Base-by-base conservation (phyloP, 352 stramenopile species). In the Pythium insidiosum region DNA sequence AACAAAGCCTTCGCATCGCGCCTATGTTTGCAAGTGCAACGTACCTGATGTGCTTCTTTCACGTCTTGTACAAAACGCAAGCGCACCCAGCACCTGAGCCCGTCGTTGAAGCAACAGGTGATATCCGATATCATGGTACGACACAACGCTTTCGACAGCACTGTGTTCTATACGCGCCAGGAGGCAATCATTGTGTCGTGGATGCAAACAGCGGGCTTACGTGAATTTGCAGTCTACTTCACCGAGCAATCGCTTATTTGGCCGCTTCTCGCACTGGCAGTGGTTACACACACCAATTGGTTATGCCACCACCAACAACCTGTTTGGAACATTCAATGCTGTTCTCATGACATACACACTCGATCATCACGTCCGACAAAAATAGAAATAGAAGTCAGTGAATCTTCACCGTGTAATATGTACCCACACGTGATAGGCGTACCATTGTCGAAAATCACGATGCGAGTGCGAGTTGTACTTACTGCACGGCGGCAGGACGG, bases 301-400 rank as follows among this genome's bases (percentile, higher is more conserved):
- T 6, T 57, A 38, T 19, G 36, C 49, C 1, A 23, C 42, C 1
- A 57, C 49, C 4, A 57, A 51, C 37, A 57, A 50, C n/a, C 49
- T 42, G 1, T 40, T 34, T 18, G 49, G 50, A 29, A 42, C 47
- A 12, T 57, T 44, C 42, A 43, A 57, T 35, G 18, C 49, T 3
- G 35, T 4, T 0, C 40, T 57, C 41, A 57, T 51, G 49, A 43
- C 16, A 12, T 56, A 25, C 40, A 47, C 29, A 2, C 24, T 18
- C 5, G 21, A 23, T 4, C 2, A 30, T 9, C 38, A 38, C 5
- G 36, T 31, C 13, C 47, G 47, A 47, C 47, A 9, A 29, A 43
- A 11, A 35, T 52, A 12, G 26, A 45, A 1, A 11, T n/a, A n/a
- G 47, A 38, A 11, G 31, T 53, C 25, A 46, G 36, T 18, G 47